Base-by-base conservation (phyloP, 768 basidiomycete species). In the Tylopilus plumbeoviolaceoides region DNA sequence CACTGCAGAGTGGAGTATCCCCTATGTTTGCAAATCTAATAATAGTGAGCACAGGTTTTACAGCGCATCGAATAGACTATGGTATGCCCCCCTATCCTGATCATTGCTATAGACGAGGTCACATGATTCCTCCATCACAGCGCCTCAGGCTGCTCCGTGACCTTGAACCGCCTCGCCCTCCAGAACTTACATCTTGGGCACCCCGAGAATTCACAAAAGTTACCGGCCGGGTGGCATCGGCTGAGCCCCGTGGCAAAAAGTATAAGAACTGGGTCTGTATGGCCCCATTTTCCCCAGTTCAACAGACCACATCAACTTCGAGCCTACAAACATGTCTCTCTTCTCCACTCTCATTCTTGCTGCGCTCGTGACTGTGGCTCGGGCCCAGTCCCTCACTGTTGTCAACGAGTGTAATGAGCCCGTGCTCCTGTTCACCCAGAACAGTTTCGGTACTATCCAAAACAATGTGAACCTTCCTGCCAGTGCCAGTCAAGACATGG, bases 341-440 rank as follows among this genome's bases (percentile, higher is more conserved):
- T 14, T 62, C 55, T 59, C 60, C 36, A 40, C 50, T 39, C 47
- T 68, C 23, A 50, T 57, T 47, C 47, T 65, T 20, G 59, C 56
- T 28, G 58, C 59, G 27, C 23, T 70, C 8, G 59, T 45, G n/a
- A 25, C 55, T 5, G 45, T 60, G 25, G 59, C 56, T 30, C 58
- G 51, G 45, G 68, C 68, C 43, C 60, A 59, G 52, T 72, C 68
- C 21, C 43, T 70, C 42, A 69, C 20, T 12, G 67, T 69, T 33
- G 45, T 46, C 48, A 69, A 69, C 49, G 48, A 56, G 8, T 70
- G 68, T 33, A 7, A 33, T 18, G 53, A 70, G 25, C 35, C 59
- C 2, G 69, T 72, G 39, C 56, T 72, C 40, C 57, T 72, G 35
- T 63, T 42, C 23, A 72, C 68, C 0, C 60, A 64, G 53, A 70